Percentiles rank a stretch among this genome's conserved stretches.
phyloP scores from a whole-genome alignment of 768 basidiomycete genomes.

The Serendipita vermifera region DNA sequence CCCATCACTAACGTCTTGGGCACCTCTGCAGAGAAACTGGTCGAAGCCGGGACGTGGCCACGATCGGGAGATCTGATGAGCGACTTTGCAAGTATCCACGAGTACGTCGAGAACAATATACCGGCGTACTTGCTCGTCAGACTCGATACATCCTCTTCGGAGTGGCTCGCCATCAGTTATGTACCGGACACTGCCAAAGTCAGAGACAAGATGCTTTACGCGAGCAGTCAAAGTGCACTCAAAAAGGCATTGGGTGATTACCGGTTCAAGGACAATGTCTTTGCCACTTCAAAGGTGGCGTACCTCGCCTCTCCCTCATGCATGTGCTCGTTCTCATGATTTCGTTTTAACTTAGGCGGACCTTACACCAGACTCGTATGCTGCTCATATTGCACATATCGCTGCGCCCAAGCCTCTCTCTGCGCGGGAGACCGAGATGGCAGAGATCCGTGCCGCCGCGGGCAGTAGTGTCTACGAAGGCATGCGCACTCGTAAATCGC shows the following conservation, averaged over 20 bases:
- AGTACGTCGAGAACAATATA: constrained; percentile 41
- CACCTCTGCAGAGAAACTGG: constrained; percentile 49
- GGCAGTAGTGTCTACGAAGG: constrained; percentile 42
- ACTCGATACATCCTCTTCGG: constrained; percentile 42
- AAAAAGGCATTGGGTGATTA: constrained; percentile 62
- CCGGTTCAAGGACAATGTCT: constrained; percentile 58
- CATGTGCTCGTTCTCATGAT: background rate
- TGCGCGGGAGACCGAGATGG: constrained; percentile 69
- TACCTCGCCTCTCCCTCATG: background rate
- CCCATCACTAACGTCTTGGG: constrained; percentile 12
- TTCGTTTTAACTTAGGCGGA: constrained; percentile 22
- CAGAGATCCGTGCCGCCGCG: constrained; percentile 54
- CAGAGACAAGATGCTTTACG: constrained; percentile 86
- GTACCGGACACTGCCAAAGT: constrained; percentile 74
- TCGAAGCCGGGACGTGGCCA: constrained; percentile 41
- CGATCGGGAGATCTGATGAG: constrained; percentile 36
- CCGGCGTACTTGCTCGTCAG: constrained; percentile 70
- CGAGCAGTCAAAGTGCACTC: constrained; percentile 58
- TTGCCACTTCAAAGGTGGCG: constrained; percentile 50
- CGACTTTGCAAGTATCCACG: constrained; percentile 48
- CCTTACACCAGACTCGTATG: constrained; percentile 41
- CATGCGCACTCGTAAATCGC: constrained; percentile 39
- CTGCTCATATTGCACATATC: constrained; percentile 54
- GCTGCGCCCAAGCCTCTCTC: constrained; percentile 74
- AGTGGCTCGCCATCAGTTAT: constrained; percentile 68